phyloP scores from a whole-genome alignment of 495 filamentous ascomycete genomes.

The Mycothermus thermophilus region DNA sequence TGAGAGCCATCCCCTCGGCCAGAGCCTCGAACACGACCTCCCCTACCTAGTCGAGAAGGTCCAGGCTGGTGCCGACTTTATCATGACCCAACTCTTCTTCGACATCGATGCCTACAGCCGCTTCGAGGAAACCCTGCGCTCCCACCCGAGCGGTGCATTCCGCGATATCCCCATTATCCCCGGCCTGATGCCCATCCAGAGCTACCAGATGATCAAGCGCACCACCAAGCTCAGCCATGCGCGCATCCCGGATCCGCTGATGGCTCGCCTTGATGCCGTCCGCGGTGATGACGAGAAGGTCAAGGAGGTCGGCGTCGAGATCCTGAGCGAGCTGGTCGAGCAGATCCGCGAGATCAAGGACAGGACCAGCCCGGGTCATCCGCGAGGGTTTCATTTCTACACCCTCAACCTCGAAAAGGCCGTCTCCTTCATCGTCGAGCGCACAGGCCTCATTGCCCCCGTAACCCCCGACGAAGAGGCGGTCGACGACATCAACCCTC shows the following conservation, averaged over 20 bases:
- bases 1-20: constrained; percentile 62
- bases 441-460: constrained; percentile 64
- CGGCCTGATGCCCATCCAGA: constrained; percentile 93
- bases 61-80: constrained; percentile 85
- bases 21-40: constrained; percentile 67
- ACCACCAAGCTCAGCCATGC: constrained; percentile 94
- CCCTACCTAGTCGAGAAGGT: constrained; percentile 87
- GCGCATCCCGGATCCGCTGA: constrained; percentile 54
- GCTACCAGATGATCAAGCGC: constrained; percentile 84
- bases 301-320: constrained; percentile 58
- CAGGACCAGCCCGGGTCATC: constrained; percentile 28
- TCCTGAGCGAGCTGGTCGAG: constrained; percentile 56
- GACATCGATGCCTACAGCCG: constrained; percentile 65
- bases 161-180: constrained; percentile 84
- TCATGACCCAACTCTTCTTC: constrained; percentile 99
- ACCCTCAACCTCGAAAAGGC: constrained; percentile 95
- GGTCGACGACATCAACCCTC: constrained; percentile 30
- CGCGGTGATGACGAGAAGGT: constrained; percentile 87
- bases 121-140: constrained; percentile 66
- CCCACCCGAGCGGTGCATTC: constrained; percentile 75
- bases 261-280: constrained; percentile 59
- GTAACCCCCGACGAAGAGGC: constrained; percentile 29
- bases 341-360: constrained; percentile 49
- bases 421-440: constrained; percentile 81
- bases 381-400: constrained; percentile 89